Conservation (phyloP, 2,329 filamentous ascomycete species). For the Chaetomium sp. region DNA sequence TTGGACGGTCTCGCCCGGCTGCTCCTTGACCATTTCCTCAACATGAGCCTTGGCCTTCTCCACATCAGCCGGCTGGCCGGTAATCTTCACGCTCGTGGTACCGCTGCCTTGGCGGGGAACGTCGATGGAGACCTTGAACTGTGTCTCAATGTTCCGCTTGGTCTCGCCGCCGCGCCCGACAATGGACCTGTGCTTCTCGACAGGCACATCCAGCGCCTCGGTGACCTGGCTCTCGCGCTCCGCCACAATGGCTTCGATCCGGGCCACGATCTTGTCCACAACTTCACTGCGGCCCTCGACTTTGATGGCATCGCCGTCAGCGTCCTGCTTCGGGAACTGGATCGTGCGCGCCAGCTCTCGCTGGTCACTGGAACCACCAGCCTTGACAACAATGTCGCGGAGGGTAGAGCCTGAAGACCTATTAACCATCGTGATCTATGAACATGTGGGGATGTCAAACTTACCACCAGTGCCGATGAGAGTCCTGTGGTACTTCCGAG, state of each 20-base stretch:
- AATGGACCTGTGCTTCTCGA: constrained; percentile 84
- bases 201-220: constrained; percentile 77
- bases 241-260: constrained; percentile 79
- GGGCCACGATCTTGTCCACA: constrained; percentile 83
- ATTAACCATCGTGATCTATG: constrained; percentile 42
- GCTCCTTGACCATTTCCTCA: constrained; percentile 73
- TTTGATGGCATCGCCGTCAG: constrained; percentile 79
- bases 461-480: constrained; percentile 87
- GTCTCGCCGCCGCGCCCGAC: constrained; percentile 91
- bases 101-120: constrained; percentile 87
- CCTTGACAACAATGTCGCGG: constrained; percentile 80
- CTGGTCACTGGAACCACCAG: constrained; percentile 86
- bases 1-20: constrained; percentile 83
- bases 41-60: constrained; percentile 88
- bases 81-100: constrained; percentile 82
- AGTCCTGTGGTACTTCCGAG: constrained; percentile 88
- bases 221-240: constrained; percentile 82
- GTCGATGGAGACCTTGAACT: constrained; percentile 85
- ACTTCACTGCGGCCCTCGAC: constrained; percentile 82
- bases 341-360: constrained; percentile 85
- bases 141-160: constrained; percentile 79
- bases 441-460: constrained; percentile 41
- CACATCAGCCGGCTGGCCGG: constrained; percentile 76
- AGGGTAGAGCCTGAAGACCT: constrained; percentile 71
- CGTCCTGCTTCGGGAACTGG: constrained; percentile 89